Percentiles rank a stretch among this genome's conserved stretches.
Conservation (phyloP, 2,329 filamentous ascomycete genomes). For the Colletotrichum coccodes region DNA sequence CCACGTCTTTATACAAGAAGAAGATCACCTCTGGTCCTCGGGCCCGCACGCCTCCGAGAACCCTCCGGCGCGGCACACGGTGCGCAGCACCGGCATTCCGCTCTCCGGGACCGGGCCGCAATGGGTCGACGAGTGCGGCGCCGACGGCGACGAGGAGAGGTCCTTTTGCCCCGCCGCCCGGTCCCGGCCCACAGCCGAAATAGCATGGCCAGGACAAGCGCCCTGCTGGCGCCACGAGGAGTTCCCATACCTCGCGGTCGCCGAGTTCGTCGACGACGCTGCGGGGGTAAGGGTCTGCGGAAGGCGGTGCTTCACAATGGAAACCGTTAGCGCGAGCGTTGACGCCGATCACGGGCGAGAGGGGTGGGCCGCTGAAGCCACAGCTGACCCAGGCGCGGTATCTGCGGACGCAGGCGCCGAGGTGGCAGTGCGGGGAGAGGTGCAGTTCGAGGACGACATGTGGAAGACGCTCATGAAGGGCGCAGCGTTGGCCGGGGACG, state of each 20-base stretch:
- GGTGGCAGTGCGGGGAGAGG: conserved; percentile 41
- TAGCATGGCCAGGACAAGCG: conserved; percentile 41
- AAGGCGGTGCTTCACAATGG: conserved; percentile 57
- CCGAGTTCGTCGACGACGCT: conserved; percentile 53
- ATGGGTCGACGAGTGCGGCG: conserved; percentile 59
- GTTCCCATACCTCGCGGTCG: conserved; percentile 61
- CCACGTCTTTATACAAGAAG: conserved; percentile 66
- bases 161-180: conserved; percentile 49
- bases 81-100: conserved; percentile 64
- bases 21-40: conserved; percentile 61
- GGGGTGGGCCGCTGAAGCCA: not conserved
- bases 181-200: not conserved
- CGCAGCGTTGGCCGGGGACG: conserved; percentile 67
- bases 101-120: conserved; percentile 59
- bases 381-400: not conserved
- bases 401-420: not conserved
- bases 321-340: conserved; percentile 54
- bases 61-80: conserved; percentile 55
- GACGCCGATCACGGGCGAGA: not conserved
- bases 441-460: conserved; percentile 53
- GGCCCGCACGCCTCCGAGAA: conserved; percentile 53
- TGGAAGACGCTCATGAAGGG: conserved; percentile 60
- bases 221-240: conserved; percentile 66
- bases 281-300: conserved; percentile 58
- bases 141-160: conserved; percentile 48